Evolutionary conservation across 2,329 filamentous ascomycete genomes (phyloP).

Genomic region (Bipolaris oryzae): DNA sequence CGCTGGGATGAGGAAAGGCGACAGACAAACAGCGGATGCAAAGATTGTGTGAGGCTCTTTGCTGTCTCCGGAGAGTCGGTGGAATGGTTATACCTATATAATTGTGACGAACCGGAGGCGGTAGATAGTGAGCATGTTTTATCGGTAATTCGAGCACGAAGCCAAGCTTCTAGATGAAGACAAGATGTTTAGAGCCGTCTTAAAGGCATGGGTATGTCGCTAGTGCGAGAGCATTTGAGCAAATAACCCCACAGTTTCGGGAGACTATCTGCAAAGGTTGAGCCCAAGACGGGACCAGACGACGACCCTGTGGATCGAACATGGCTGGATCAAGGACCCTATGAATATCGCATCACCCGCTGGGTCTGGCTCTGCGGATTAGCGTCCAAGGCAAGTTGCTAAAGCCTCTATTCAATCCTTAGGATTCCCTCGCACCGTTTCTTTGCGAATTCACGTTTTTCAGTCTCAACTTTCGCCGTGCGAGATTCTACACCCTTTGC

Average conservation of each 20-base stretch:
- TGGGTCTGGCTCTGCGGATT: neutral
- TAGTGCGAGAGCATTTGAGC: constrained; percentile 39
- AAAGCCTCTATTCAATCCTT: neutral
- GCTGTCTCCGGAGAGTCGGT: too few species aligned
- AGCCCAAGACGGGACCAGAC: constrained; percentile 1
- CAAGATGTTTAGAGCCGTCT: constrained; percentile 9
- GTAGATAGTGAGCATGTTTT: constrained; percentile 18
- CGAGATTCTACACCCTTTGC: constrained; percentile 3
- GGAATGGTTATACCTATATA: constrained; percentile 19
- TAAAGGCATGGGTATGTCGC: constrained; percentile 2
- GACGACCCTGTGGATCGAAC: constrained; percentile 10
- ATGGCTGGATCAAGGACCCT: constrained; percentile 10
- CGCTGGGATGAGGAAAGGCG: constrained; percentile 5
- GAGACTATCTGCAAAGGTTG: constrained; percentile 1
- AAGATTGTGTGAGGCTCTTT: constrained; percentile 12
- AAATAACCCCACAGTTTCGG: constrained; percentile 38
- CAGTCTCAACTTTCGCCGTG: neutral
- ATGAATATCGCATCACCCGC: constrained; percentile 19
- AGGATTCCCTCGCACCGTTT: neutral
- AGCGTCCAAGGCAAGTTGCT: neutral
- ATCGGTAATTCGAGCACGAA: constrained; percentile 3
- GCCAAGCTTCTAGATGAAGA: constrained; percentile 28
- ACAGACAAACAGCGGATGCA: constrained; percentile 12
- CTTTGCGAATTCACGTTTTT: neutral
- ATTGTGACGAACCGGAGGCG: constrained; percentile 1